phyloP scores from a whole-genome alignment of 345 rosid species.

The Brassica rapa region DNA sequence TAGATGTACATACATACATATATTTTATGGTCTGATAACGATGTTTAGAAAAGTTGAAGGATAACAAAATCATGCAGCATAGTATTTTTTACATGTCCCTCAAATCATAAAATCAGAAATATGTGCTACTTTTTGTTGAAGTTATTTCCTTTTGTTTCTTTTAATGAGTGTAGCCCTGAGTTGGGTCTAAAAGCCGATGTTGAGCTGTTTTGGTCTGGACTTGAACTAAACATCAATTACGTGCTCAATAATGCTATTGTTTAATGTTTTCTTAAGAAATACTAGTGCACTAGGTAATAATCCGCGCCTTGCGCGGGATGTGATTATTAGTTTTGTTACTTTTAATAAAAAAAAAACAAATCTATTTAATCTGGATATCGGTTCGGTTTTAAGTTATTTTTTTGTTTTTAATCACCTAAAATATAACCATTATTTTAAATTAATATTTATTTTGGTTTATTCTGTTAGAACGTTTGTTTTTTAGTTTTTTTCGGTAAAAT shows the following conservation, averaged over 20 bases:
- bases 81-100: background rate
- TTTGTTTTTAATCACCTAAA: too few relatives aligned
- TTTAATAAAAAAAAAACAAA: too few relatives aligned
- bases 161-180: background rate
- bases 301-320: too few relatives aligned
- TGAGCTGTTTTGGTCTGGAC: conserved; percentile 1
- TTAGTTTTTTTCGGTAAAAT: too few relatives aligned
- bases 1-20: background rate
- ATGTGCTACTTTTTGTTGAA: background rate
- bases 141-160: background rate
- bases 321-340: too few relatives aligned
- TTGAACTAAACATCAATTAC: background rate
- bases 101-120: background rate
- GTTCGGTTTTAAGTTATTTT: too few relatives aligned
- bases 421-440: too few relatives aligned
- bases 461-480: too few relatives aligned
- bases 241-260: background rate
- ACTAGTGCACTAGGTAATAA: too few relatives aligned
- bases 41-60: background rate
- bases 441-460: too few relatives aligned
- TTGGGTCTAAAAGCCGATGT: background rate
- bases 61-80: background rate
- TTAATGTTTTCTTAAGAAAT: background rate
- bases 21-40: background rate
- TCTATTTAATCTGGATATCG: too few relatives aligned